Evolutionary conservation across 192 early-diverging fungal genomes (phyloP).

Genomic region (Radiomyces spectabilis): DNA sequence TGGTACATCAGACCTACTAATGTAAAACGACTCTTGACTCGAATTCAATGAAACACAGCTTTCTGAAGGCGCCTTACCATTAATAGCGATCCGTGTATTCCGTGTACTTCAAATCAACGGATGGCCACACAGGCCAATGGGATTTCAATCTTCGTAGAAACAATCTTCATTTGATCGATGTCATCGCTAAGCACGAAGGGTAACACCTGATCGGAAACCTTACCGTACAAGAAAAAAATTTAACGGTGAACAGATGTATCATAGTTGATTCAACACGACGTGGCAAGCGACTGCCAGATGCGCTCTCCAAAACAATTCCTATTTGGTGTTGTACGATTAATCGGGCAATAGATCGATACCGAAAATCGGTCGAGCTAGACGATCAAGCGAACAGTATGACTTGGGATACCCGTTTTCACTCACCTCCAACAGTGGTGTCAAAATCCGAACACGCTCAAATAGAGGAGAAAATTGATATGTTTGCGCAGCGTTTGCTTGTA

Average conservation of each 20-base stretch:
- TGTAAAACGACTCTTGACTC: constrained; percentile 20
- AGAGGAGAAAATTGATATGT: constrained; percentile 37
- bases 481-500: constrained; percentile 52
- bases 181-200: constrained; percentile 50
- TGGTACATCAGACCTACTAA: constrained; percentile 76
- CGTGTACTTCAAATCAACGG: constrained; percentile 92
- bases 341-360: constrained; percentile 27
- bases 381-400: background rate
- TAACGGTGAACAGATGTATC: constrained; percentile 46
- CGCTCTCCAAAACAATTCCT: constrained; percentile 78
- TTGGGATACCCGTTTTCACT: constrained; percentile 62
- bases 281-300: constrained; percentile 82
- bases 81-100: constrained; percentile 35
- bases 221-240: background rate
- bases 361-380: background rate
- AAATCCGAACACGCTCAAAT: constrained; percentile 72
- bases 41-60: background rate
- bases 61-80: background rate
- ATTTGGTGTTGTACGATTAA: constrained; percentile 87
- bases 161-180: constrained; percentile 65
- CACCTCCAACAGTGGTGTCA: constrained; percentile 52
- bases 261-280: constrained; percentile 84
- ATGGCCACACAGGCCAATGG: constrained; percentile 84
- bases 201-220: constrained; percentile 26
- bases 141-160: constrained; percentile 74